Base-by-base conservation (phyloP, 2,329 filamentous ascomycete genomes). In the Trichoderma atroviride region DNA sequence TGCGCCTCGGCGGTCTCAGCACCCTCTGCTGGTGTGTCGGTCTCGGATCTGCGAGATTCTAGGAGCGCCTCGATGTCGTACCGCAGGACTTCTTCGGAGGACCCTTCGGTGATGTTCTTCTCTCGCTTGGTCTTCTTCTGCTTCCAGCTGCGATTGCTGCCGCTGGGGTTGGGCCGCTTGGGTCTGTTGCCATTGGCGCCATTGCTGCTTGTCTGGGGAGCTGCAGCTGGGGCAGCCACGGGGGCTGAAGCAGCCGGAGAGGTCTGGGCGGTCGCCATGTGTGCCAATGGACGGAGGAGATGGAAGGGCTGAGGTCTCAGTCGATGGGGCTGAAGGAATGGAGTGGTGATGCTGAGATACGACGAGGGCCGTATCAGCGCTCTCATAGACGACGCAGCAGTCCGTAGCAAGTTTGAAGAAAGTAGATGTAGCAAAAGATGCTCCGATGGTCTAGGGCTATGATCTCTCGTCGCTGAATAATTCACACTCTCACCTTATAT, bases 61-160 rank as follows among this genome's bases (percentile, higher is more conserved):
- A 87, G 79, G 29, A 91, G 78, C 4, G 83, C 82, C 63, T 87
- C 81, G 58, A 93, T 84, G 76, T 93, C 91, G 61, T 84, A 79
- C 60, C 86, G 81, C 57, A 93, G 82, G 58, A 93, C 88, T 75
- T 93, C 89, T 70, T 93, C 91, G 24, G 83, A 83, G 0, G 88
- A 88, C 10, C 88, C 89, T 71, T 87, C 86, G 53, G 86, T 86
- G 71, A 86, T 89, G 73, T 87, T 86, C 71, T 84, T 84, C 75
- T 88, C 85, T 68, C 85, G 84, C 83, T 87, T 88, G 50, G 83
- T 83, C 78, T 87, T 87, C 74, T 86, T 86, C 64, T 81, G 77
- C 72, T 82, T 80, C 74, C 75, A 76, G 40, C 73, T 70, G 35
- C 75, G 73, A 31, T 72, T 72, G 29, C 70, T 69, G 11, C 72